Evolutionary conservation across 768 basidiomycete genomes (phyloP).

Genomic region (Hydnum rufescens): DNA sequence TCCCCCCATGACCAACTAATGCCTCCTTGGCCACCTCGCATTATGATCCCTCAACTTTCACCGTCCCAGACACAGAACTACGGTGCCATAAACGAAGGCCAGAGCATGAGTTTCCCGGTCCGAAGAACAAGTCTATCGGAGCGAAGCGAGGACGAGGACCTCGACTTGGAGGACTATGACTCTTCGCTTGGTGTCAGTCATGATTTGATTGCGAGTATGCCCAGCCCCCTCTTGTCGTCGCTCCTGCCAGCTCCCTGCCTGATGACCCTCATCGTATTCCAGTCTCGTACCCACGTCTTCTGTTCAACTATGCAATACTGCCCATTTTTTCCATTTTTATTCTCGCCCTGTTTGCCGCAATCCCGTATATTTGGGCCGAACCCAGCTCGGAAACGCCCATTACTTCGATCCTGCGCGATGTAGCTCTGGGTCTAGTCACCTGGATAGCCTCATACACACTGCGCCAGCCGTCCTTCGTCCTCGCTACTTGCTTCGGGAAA

Average conservation of each 20-base stretch:
- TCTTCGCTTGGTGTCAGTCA: too few species aligned
- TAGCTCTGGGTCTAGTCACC: conserved; percentile 38
- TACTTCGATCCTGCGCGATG: conserved; percentile 35
- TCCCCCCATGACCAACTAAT: too few species aligned
- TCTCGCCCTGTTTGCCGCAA: conserved; percentile 5
- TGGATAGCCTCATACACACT: conserved; percentile 40
- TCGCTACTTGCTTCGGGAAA: conserved; percentile 18
- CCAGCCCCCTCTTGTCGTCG: too few species aligned
- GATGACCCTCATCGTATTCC: not conserved
- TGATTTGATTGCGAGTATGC: too few species aligned
- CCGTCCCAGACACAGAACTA: too few species aligned
- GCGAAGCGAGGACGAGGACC: too few species aligned
- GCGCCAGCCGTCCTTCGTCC: conserved; percentile 27
- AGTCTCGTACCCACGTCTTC: conserved; percentile 8
- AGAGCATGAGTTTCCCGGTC: too few species aligned
- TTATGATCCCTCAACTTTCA: too few species aligned
- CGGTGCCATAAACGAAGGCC: too few species aligned
- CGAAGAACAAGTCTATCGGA: too few species aligned
- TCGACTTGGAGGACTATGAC: too few species aligned
- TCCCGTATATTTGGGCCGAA: not conserved
- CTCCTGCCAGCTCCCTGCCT: not conserved
- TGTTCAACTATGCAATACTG: conserved; percentile 7
- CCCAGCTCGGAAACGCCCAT: not conserved
- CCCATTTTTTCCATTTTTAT: conserved; percentile 8
- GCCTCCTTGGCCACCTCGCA: too few species aligned